Conservation (phyloP, 192 early-diverging fungal species). For the Coemansia sp. region DNA sequence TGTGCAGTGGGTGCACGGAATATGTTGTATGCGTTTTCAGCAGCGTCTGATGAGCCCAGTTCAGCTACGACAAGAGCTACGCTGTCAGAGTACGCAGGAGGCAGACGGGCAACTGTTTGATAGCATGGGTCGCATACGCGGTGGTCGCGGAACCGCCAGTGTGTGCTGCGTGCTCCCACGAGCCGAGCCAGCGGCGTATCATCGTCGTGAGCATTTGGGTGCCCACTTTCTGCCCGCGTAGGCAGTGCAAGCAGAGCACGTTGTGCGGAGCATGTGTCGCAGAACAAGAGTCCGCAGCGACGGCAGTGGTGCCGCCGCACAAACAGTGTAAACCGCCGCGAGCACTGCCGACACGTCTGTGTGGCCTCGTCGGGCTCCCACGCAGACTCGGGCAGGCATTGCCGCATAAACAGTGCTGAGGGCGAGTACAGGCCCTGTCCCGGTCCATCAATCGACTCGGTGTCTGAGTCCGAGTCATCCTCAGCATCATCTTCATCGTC, state of each 20-base stretch:
- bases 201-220: conserved; percentile 17
- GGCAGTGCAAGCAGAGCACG: conserved; percentile 57
- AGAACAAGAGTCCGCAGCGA: conserved; percentile 83
- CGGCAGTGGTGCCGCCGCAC: conserved; percentile 88
- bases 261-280: conserved; percentile 71
- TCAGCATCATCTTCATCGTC: too few species aligned
- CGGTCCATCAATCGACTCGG: background rate
- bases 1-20: conserved; percentile 6
- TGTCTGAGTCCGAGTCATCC: background rate
- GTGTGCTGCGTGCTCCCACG: background rate
- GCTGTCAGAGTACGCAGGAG: conserved; percentile 10
- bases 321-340: conserved; percentile 69
- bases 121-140: conserved; percentile 65
- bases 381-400: conserved; percentile 48
- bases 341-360: conserved; percentile 66
- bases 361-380: conserved; percentile 83
- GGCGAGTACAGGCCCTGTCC: conserved; percentile 19
- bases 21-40: conserved; percentile 41
- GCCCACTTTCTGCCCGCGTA: conserved; percentile 28
- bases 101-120: conserved; percentile 26
- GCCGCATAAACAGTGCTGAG: conserved; percentile 34
- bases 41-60: conserved; percentile 17
- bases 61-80: conserved; percentile 15
- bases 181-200: conserved; percentile 32
- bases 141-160: conserved; percentile 41